Conservation (phyloP, 208 protist genomes). For the Trypanosoma scelopori region DNA sequence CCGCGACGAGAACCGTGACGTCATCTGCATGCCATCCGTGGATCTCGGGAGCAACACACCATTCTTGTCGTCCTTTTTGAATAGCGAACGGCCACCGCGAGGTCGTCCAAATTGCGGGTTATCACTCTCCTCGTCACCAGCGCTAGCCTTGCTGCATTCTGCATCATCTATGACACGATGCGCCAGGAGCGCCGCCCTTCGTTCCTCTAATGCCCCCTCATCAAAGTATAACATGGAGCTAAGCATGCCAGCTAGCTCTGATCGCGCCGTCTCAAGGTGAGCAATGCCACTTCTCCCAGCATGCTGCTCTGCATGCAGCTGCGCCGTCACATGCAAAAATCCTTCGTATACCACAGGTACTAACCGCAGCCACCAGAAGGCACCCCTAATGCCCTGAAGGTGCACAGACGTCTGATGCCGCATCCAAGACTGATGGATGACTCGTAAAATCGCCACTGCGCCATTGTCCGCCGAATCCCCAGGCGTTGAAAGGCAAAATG, state of each 20-base stretch:
- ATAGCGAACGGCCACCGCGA: conserved; percentile 28
- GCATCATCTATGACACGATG: not conserved
- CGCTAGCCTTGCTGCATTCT: not conserved
- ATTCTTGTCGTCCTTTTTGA: conserved; percentile 21
- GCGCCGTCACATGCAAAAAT: conserved; percentile 9
- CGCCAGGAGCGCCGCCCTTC: not conserved
- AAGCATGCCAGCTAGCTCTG: conserved; percentile 13
- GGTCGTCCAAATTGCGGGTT: conserved; percentile 10
- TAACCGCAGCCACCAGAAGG: conserved; percentile 39
- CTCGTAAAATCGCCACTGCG: conserved; percentile 22
- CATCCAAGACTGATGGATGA: conserved; percentile 37
- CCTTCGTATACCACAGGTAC: conserved; percentile 29
- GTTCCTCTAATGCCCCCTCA: conserved; percentile 21
- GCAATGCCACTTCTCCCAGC: not conserved
- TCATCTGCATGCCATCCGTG: conserved; percentile 11
- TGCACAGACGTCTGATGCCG: conserved; percentile 27
- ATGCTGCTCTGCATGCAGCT: not conserved
- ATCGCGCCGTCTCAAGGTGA: conserved; percentile 11
- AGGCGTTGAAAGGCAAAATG: not conserved
- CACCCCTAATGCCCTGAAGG: conserved; percentile 30
- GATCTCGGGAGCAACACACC: conserved; percentile 27
- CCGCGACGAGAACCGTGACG: conserved; percentile 26
- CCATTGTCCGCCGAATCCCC: not conserved
- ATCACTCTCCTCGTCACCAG: not conserved
- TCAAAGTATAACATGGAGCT: conserved; percentile 32